Evolutionary conservation across 148 eudicot species (phyloP), one percentile per base, ranked within the genome.

Genomic region (Rhododendron mucronatum): DNA sequence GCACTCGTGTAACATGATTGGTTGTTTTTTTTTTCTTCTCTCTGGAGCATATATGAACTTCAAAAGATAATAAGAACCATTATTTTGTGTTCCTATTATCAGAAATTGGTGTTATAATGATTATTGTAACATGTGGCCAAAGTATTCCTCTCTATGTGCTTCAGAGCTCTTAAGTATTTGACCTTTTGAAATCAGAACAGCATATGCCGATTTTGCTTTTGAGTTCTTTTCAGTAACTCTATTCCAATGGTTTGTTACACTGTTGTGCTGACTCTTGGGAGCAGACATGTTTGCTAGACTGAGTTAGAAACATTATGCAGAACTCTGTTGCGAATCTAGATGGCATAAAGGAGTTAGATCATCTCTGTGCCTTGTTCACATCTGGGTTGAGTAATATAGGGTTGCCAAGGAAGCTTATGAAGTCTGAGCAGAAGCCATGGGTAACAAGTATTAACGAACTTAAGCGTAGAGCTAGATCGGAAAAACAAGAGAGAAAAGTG

Each of bases 341-440:
- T 8, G 18, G 26, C 16, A 6, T 37, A 41, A 82, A 73, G 28
- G 73, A 84, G 28, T 80, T 88, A 44, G 57, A 74, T n/a, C 26
- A 73, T 57, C 77, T 73, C 3, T 30, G 69, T 51, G 85, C 78
- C 50, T 59, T 84, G 2, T 90, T 87, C 88, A 85, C 88, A 20
- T 83, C 88, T 50, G 81, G 59, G 41, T 67, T 79, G 61, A 85
- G 75, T 53, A 84, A 81, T 10, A 45, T 57, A 16, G 90, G 78
- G 86, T 63, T 88, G n/a, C 91, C 91, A 50, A 89, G 86, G 77
- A 91, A 88, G 90, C 90, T 89, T 10, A 87, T 79, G 30, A 88
- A 82, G 83, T 86, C 87, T 28, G 92, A 87, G 83, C 69, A 83
- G 51, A 91, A 91, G 86, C 90, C 92, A 71, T 89, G 91, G 92